Conservation (phyloP, 1,284 basidiomycete genomes). For the Sphagnurus paluster region DNA sequence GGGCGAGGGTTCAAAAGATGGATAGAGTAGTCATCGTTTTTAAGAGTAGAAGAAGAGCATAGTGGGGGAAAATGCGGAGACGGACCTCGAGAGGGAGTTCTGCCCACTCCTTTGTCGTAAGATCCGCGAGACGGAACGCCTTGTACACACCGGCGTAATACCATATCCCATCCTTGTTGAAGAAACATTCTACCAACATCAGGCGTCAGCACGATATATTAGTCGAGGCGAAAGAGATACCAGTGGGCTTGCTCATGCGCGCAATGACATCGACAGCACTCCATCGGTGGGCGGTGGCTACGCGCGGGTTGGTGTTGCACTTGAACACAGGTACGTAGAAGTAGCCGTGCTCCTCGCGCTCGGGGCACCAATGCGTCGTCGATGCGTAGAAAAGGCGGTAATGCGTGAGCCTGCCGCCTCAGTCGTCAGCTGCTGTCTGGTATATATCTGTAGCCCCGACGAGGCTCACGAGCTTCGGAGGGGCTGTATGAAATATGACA, state of each 20-base stretch:
- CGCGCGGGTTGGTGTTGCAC: conserved; percentile 73
- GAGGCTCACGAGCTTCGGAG: conserved; percentile 51
- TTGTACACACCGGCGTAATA: conserved; percentile 79
- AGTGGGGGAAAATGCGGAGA: conserved; percentile 5
- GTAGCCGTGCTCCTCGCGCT: conserved; percentile 78
- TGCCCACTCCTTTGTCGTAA: conserved; percentile 67
- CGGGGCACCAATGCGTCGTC: conserved; percentile 75
- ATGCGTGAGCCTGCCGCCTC: conserved; percentile 49
- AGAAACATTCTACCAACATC: conserved; percentile 67
- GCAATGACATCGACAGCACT: conserved; percentile 55
- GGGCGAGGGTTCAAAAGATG: conserved; percentile 1
- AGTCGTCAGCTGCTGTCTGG: background rate
- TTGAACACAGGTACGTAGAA: conserved; percentile 70
- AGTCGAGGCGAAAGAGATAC: conserved; percentile 31
- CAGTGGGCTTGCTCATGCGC: conserved; percentile 60
- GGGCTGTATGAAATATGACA: conserved; percentile 30
- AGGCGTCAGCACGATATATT: background rate
- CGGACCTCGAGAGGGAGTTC: conserved; percentile 62
- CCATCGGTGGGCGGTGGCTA: conserved; percentile 73
- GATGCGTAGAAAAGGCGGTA: conserved; percentile 64
- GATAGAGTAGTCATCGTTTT: background rate
- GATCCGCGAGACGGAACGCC: conserved; percentile 60
- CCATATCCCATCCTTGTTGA: conserved; percentile 73
- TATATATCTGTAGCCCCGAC: background rate
- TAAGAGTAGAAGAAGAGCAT: background rate